Evolutionary conservation across 345 rosid genomes (phyloP).

Genomic region (Salix viminalis): DNA sequence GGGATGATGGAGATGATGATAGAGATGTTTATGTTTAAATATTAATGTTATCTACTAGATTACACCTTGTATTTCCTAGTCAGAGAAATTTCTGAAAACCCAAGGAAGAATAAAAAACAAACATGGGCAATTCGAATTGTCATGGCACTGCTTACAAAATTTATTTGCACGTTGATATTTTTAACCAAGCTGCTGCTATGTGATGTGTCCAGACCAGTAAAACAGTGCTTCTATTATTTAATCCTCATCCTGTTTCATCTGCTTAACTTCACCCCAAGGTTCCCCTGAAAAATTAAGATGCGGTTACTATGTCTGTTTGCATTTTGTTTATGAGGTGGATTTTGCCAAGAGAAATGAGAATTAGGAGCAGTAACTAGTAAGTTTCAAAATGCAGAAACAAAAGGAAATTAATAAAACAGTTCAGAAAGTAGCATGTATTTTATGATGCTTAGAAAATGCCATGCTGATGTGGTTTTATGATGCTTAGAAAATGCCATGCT

Average conservation of each 20-base stretch:
- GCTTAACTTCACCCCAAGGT: background rate
- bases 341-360: background rate
- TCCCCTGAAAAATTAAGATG: background rate
- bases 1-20: constrained; percentile 4
- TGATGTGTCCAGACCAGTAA: background rate
- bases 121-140: background rate
- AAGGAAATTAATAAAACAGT: background rate
- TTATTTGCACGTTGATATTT: background rate
- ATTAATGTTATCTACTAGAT: background rate
- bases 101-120: background rate
- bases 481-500: background rate
- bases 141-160: background rate
- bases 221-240: background rate
- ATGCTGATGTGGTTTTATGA: background rate
- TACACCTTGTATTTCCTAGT: background rate
- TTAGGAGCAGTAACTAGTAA: background rate
- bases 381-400: background rate
- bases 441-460: background rate
- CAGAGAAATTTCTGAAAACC: background rate
- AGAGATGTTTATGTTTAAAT: background rate
- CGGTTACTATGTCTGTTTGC: background rate
- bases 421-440: background rate
- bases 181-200: background rate
- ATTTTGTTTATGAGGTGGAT: background rate
- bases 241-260: background rate